Percentiles rank a stretch among this genome's conserved stretches.
These are phyloP conservation scores for Talaromyces sp. DNA, from an alignment of 2,329 filamentous ascomycete genomes.

Conservation along the genomic window DNA sequence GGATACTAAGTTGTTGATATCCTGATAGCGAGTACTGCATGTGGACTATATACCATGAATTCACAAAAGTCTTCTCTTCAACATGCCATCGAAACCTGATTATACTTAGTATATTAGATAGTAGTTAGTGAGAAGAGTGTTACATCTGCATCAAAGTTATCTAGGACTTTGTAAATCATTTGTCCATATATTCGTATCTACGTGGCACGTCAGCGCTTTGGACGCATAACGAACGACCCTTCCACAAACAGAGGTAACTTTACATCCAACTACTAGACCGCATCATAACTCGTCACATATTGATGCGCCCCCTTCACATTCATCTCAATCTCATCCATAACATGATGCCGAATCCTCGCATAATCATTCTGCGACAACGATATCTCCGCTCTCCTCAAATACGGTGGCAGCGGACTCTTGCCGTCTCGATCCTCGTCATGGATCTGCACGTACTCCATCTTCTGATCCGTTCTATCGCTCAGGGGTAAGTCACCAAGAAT, in stretches of 20 bases:
- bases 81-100: not conserved
- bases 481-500: not conserved
- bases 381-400: not conserved
- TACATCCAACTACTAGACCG: not conserved
- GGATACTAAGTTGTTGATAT: slow-evolving; percentile 5
- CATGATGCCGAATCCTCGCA: not conserved
- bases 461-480: not conserved
- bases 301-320: not conserved
- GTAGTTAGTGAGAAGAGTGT: not conserved
- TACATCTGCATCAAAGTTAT: not conserved
- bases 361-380: not conserved
- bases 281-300: not conserved
- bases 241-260: not conserved
- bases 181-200: not conserved
- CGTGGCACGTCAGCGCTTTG: too few species aligned
- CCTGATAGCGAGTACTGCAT: not conserved
- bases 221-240: not conserved
- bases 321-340: not conserved
- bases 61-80: not conserved
- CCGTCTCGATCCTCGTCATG: not conserved
- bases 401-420: not conserved
- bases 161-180: not conserved
- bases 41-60: not conserved
- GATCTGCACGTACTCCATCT: not conserved
- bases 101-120: not conserved